Evolutionary conservation across 495 filamentous ascomycete species (phyloP), one percentile per base, ranked within the genome.

Genomic region (Bathelium albidoporum): DNA sequence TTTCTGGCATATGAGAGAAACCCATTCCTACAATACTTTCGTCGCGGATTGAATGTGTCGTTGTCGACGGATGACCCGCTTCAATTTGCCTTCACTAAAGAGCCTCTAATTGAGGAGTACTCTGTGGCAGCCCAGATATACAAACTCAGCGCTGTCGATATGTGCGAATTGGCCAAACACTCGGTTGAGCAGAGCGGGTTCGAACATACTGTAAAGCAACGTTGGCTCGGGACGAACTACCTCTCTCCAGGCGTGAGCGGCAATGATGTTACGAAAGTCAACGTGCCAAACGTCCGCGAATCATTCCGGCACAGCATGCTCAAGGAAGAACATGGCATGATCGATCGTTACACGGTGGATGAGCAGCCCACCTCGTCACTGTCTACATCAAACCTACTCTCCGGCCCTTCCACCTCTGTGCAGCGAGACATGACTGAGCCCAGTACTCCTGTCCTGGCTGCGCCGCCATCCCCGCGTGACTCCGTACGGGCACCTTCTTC

Each of bases 1-100:
- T 98, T 98, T 76, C 79, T 98, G 43, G 92, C 94, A 22, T 98
- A 98, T 72, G 94, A 98, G 73, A 86, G 95, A 62, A 98, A 98
- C 70, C 94, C 94, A 0, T 97, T 95, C 74, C 82, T 91, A 60
- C 89, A 87, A 71, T 98, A 97, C 74, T 97, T 97, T 77, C 89
- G 88, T 71, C 85, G 92, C 41, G 94, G 94, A 1, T 75, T 98
- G 59, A 97, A 97, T 74, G 92, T 98, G 2, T 97, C 92, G 20
- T 78, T 98, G 36, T 97, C 92, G 1, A 97, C 94, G 0, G 94
- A 98, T 72, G 94, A 98, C 76, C 94, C 94, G 11, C 81, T 98
- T 10, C 94, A 98, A 73, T 97, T 98, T 72, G 94, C 94, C 9
- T 98, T 96, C 73, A 98, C 94, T 31, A 97, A 97, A 73, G 94